phyloP scores from a whole-genome alignment of 2,329 filamentous ascomycete species.

The Cladophialophora immunda region DNA sequence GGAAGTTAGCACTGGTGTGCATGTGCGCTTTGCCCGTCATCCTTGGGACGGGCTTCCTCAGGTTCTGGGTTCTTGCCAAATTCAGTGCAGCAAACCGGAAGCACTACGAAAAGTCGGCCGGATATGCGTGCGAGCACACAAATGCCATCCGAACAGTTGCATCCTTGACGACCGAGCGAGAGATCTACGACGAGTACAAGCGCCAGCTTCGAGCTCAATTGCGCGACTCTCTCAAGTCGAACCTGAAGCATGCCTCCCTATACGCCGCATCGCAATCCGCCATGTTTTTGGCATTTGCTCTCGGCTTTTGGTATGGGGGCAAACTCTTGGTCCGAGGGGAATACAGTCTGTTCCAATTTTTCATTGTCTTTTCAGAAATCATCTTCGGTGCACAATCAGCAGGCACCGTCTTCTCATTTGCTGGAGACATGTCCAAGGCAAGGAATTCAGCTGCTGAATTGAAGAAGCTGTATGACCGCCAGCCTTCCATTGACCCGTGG shows the following conservation, averaged over 20 bases:
- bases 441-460: constrained; percentile 82
- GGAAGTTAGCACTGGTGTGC: constrained; percentile 88
- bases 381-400: constrained; percentile 94
- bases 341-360: constrained; percentile 86
- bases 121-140: constrained; percentile 91
- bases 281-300: constrained; percentile 81
- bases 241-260: constrained; percentile 77
- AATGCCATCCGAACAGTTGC: constrained; percentile 94
- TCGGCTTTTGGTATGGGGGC: constrained; percentile 94
- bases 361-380: constrained; percentile 85
- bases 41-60: constrained; percentile 82
- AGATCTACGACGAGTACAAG: constrained; percentile 79
- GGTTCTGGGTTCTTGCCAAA: constrained; percentile 82
- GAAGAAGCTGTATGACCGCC: constrained; percentile 82
- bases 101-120: constrained; percentile 81
- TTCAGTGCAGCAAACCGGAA: constrained; percentile 82
- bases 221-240: constrained; percentile 72
- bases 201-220: constrained; percentile 72
- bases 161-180: constrained; percentile 83
- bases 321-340: constrained; percentile 75
- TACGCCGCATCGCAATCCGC: constrained; percentile 87
- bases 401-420: constrained; percentile 87
- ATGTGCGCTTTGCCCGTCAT: constrained; percentile 80
- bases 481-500: constrained; percentile 85
- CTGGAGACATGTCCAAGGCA: constrained; percentile 92